Evolutionary conservation across 1,284 basidiomycete genomes (phyloP).

Genomic region (Cryptococcus sp.): DNA sequence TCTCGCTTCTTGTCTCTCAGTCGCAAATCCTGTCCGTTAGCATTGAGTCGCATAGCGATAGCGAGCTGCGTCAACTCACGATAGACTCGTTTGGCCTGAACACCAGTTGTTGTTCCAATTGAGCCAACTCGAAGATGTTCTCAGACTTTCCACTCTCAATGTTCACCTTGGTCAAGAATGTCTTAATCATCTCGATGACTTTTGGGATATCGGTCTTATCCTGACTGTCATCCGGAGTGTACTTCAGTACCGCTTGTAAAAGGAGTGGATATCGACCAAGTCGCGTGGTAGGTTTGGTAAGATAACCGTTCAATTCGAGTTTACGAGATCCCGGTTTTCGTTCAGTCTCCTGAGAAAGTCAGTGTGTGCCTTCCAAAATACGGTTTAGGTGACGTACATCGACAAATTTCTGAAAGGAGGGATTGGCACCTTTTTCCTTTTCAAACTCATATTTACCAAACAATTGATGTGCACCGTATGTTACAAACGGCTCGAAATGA

Average conservation of each 20-base stretch:
- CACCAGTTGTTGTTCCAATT: conserved; percentile 80
- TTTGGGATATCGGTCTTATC: conserved; percentile 79
- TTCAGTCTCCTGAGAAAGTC: conserved; percentile 65
- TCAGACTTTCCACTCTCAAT: conserved; percentile 86
- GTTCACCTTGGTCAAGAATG: conserved; percentile 85
- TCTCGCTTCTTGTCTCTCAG: conserved; percentile 83
- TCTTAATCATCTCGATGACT: conserved; percentile 73
- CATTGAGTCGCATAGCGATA: background rate
- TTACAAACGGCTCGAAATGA: conserved; percentile 86
- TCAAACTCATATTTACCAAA: conserved; percentile 99
- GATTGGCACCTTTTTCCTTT: conserved; percentile 91
- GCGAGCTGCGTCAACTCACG: too few relatives aligned
- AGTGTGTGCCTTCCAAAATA: conserved; percentile 1
- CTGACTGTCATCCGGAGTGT: conserved; percentile 84
- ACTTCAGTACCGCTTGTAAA: conserved; percentile 86
- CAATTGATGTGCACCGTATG: conserved; percentile 92
- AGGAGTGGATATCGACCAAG: conserved; percentile 92
- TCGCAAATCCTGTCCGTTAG: conserved; percentile 65
- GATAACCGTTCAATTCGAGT: conserved; percentile 94
- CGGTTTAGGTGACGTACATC: conserved; percentile 57
- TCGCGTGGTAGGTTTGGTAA: conserved; percentile 97
- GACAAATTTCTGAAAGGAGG: conserved; percentile 92
- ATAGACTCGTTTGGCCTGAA: conserved; percentile 82
- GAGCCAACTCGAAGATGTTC: conserved; percentile 86
- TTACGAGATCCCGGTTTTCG: conserved; percentile 92